phyloP scores from a whole-genome alignment of 768 basidiomycete species.

The Phylloporus arenicola region DNA sequence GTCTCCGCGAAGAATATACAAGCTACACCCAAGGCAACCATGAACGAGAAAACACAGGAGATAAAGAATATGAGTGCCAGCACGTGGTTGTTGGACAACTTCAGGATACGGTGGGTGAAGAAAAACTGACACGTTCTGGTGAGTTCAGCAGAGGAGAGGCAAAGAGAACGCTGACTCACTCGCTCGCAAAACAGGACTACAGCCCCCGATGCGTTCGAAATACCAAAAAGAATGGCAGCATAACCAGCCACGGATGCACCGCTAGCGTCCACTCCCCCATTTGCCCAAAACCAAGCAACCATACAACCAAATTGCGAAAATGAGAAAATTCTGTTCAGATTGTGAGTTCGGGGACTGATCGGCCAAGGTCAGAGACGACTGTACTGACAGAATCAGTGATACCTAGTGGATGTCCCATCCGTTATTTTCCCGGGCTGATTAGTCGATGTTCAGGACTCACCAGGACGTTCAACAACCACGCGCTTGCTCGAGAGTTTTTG shows the following conservation, averaged over 20 bases:
- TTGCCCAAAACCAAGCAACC: constrained; percentile 19
- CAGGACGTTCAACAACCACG: constrained; percentile 11
- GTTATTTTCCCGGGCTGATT: not conserved
- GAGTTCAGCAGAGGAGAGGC: not conserved
- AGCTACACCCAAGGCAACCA: constrained; percentile 18
- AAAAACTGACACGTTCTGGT: constrained; percentile 13
- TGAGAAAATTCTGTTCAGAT: constrained; percentile 11
- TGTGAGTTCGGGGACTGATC: constrained; percentile 3
- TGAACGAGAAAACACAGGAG: constrained; percentile 18
- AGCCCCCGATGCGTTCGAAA: constrained; percentile 13
- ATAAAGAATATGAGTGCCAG: constrained; percentile 11
- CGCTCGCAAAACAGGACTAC: constrained; percentile 12
- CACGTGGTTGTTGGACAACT: constrained; percentile 11
- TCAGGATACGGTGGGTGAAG: constrained; percentile 16
- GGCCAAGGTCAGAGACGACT: not conserved
- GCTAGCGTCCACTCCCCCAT: not conserved
- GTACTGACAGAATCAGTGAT: constrained; percentile 16
- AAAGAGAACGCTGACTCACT: constrained; percentile 4
- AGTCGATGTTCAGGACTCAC: constrained; percentile 8
- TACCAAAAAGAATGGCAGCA: constrained; percentile 13
- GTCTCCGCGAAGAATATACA: constrained; percentile 12
- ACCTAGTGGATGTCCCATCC: constrained; percentile 11
- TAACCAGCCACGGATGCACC: constrained; percentile 6
- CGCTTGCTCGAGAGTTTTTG: constrained; percentile 14
- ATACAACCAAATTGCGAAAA: constrained; percentile 14